Percentiles rank a stretch among this genome's conserved stretches.
Evolutionary conservation across 805 yeast species (phyloP).

Genomic region (Hanseniaspora jakobsenii): DNA sequence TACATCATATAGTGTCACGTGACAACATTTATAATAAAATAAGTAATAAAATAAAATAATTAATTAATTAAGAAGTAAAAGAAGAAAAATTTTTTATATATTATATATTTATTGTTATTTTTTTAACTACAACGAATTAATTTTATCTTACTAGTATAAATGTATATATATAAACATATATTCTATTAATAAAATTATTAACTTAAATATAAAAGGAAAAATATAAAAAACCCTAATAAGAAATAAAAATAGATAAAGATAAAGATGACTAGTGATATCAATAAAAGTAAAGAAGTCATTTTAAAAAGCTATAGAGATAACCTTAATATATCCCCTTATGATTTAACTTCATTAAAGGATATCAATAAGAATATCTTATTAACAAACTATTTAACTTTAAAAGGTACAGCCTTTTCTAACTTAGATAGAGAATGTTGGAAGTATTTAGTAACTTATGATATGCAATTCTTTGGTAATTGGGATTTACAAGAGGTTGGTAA

Average conservation of each 20-base stretch:
- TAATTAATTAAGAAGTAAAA: too few species aligned
- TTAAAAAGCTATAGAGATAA: background rate
- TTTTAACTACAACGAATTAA: too few species aligned
- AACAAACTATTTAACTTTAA: constrained; percentile 11
- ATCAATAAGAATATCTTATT: constrained; percentile 8
- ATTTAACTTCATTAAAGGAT: constrained; percentile 1
- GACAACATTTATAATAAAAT: too few species aligned
- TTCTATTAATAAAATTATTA: too few species aligned
- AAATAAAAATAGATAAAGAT: background rate
- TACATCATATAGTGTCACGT: too few species aligned
- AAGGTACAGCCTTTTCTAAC: constrained; percentile 11
- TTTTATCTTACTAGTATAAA: too few species aligned
- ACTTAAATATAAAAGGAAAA: too few species aligned
- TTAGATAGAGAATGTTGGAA: constrained; percentile 15
- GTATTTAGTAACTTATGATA: constrained; percentile 6
- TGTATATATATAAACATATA: too few species aligned
- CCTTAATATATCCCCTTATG: background rate
- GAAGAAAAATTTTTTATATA: too few species aligned
- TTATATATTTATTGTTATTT: too few species aligned
- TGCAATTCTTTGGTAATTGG: constrained; percentile 11
- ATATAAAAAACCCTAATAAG: too few species aligned
- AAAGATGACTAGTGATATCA: background rate
- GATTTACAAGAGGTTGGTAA: constrained; percentile 13
- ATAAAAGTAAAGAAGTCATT: background rate
- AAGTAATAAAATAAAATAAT: too few species aligned